Evolutionary conservation across 805 yeast species (phyloP), one percentile per base, ranked within the genome.

Genomic region (Saturnispora serradocipensis): DNA sequence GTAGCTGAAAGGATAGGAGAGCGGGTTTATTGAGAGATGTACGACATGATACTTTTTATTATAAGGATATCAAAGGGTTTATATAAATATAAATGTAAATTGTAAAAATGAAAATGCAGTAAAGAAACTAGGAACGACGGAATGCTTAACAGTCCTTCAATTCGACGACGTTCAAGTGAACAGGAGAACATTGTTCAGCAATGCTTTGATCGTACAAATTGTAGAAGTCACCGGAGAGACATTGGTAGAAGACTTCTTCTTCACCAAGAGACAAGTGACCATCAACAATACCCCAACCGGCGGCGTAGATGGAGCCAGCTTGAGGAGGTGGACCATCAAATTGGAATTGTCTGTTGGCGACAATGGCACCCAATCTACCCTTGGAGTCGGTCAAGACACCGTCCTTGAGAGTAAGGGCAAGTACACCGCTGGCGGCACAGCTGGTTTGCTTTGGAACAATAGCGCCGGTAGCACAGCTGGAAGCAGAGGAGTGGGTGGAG

Each of bases 261-360:
- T 67, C 65, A 64, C 81, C 82, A 58, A 77, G 66, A 50, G 80
- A 75, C 62, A 77, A 72, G 67, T 70, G 69, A 42, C 72, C 75
- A 32, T 70, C 77, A 50, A 72, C 61, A 57, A 75, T 70, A 51
- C 75, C 66, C 79, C 79, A 74, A 54, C 79, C 78, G 49, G 72
- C 74, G 59, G 80, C 79, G 60, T 73, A 72, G 54, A 73, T 72
- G 50, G 78, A 70, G 66, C 78, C 78, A 48, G 78, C 82, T 68
- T 78, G 84, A 56, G 82, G 82, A 67, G 81, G 78, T 48, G 82
- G 82, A 60, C 82, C 83, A 61, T 78, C 84, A 61, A 78, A 78
- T 68, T 78, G 84, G 77, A 78, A 78, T 68, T 78, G 84, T 69
- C 78, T 71, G 77, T 76, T 76, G 53, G 81, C 76, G 57, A 77